Evolutionary conservation across 805 yeast genomes (phyloP).

Genomic region (Starmerella potacharoeniae): DNA sequence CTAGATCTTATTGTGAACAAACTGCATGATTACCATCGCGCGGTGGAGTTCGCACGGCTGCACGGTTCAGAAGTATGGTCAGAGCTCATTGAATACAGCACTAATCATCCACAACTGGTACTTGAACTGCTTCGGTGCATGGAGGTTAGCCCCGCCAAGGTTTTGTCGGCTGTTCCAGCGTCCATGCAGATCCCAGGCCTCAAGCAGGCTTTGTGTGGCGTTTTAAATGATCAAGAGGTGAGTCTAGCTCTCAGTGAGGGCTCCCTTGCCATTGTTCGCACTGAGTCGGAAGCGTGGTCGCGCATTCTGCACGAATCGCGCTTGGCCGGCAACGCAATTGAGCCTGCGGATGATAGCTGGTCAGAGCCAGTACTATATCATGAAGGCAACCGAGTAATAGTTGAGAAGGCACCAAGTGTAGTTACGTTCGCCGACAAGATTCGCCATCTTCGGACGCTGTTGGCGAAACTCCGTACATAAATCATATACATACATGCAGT

Average conservation of each 20-base stretch:
- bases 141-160: constrained; percentile 48
- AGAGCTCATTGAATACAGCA: constrained; percentile 56
- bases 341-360: constrained; percentile 16
- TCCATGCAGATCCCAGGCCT: constrained; percentile 56
- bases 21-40: constrained; percentile 65
- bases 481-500: too few species aligned
- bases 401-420: neutral
- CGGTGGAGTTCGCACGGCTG: constrained; percentile 61
- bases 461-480: neutral
- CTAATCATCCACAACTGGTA: constrained; percentile 64
- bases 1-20: constrained; percentile 64
- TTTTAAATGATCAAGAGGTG: constrained; percentile 53
- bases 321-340: constrained; percentile 29
- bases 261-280: constrained; percentile 43
- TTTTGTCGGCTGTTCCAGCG: constrained; percentile 52
- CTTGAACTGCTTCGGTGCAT: constrained; percentile 50
- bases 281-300: constrained; percentile 38
- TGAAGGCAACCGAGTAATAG: neutral
- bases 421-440: constrained; percentile 10
- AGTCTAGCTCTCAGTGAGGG: constrained; percentile 39
- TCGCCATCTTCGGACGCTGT: constrained; percentile 8
- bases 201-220: constrained; percentile 45
- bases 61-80: constrained; percentile 73
- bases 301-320: constrained; percentile 26
- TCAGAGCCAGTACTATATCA: constrained; percentile 2